A percentile compares a stretch with the other conserved stretches of the same genome.
phyloP scores from a whole-genome alignment of 2,329 filamentous ascomycete genomes.

The Ceratocystis papillata region DNA sequence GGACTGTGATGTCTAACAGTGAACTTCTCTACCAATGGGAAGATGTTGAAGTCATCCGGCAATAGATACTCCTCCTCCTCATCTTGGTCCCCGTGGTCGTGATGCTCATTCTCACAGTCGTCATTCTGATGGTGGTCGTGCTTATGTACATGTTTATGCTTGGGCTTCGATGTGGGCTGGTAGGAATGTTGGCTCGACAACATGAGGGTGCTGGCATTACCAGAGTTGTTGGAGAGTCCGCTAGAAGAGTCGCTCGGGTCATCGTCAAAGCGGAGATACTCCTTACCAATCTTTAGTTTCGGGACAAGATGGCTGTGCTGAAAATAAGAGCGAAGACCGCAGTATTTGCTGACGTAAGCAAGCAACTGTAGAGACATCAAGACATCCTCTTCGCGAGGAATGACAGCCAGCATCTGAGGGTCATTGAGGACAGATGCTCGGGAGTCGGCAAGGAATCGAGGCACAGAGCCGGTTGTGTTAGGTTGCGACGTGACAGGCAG shows the following conservation, averaged over 20 bases:
- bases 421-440: slow-evolving; percentile 51
- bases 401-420: slow-evolving; percentile 69
- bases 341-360: slow-evolving; percentile 97
- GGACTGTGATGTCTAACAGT: slow-evolving; percentile 89
- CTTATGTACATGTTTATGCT: not conserved
- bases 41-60: slow-evolving; percentile 95
- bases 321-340: slow-evolving; percentile 89
- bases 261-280: slow-evolving; percentile 68
- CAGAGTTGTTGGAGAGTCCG: not conserved
- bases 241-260: slow-evolving; percentile 31
- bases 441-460: slow-evolving; percentile 65
- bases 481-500: slow-evolving; percentile 21
- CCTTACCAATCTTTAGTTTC: slow-evolving; percentile 76
- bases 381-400: slow-evolving; percentile 95
- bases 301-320: slow-evolving; percentile 91
- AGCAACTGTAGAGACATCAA: slow-evolving; percentile 94
- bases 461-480: slow-evolving; percentile 53
- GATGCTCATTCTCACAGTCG: not conserved
- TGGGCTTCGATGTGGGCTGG: no score
- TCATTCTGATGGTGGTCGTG: slow-evolving; percentile 1
- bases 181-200: not conserved
- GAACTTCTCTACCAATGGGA: slow-evolving; percentile 95
- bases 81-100: slow-evolving; percentile 32
- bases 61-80: slow-evolving; percentile 74
- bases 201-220: not conserved